These are phyloP conservation scores for Rhytidiadelphus loreus DNA, from an alignment of 225 moss, liverwort and hornwort genomes.

Conservation along the genomic window DNA sequence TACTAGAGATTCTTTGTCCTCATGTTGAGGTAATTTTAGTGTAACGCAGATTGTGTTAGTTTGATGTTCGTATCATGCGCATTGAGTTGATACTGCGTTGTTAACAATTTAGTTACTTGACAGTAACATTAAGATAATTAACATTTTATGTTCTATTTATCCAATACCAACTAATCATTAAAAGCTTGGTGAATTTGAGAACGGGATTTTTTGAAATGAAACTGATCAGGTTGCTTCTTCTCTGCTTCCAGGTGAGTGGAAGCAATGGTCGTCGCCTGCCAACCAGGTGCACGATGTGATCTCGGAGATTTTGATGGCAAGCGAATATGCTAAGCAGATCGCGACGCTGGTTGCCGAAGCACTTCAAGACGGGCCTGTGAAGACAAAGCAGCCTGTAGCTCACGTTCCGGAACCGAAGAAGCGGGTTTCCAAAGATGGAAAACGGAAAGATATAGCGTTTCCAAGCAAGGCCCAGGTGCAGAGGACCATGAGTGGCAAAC, in stretches of 20 bases:
- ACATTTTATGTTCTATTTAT: too few species aligned
- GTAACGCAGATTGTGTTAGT: not conserved
- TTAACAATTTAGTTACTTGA: too few species aligned
- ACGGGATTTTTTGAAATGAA: too few species aligned
- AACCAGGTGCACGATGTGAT: slow-evolving; percentile 54
- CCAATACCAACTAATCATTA: not conserved
- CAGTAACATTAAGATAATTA: not conserved
- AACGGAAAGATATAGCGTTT: slow-evolving; percentile 27
- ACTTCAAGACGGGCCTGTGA: slow-evolving; percentile 16
- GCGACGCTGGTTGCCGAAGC: slow-evolving; percentile 34
- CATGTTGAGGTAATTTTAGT: not conserved
- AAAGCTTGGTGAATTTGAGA: too few species aligned
- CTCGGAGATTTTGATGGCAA: slow-evolving; percentile 46
- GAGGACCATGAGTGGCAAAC: slow-evolving; percentile 35
- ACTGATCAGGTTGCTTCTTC: not conserved
- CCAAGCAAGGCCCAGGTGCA: slow-evolving; percentile 34
- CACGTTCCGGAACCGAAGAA: not conserved
- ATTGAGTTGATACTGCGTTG: not conserved
- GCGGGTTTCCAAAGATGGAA: slow-evolving; percentile 7
- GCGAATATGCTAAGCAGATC: slow-evolving; percentile 47
- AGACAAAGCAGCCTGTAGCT: not conserved
- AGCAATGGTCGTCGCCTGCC: slow-evolving; percentile 43
- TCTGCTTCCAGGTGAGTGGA: slow-evolving; percentile 26
- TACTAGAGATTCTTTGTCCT: not conserved
- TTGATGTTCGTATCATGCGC: too few species aligned